Evolutionary conservation across 1,284 basidiomycete species (phyloP).

Genomic region (Leccinum solheimii): DNA sequence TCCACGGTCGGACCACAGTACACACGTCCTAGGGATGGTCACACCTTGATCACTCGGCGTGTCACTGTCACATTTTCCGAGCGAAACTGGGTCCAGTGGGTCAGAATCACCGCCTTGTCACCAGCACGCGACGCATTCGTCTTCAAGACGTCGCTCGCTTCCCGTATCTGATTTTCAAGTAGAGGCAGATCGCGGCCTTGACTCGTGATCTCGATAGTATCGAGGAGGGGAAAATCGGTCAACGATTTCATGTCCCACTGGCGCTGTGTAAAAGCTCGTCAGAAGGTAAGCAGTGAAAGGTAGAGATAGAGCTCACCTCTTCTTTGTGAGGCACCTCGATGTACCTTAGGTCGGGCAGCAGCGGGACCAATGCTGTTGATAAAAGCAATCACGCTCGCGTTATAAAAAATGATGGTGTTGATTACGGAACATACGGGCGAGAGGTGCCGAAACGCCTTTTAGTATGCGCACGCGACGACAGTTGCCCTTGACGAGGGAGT

Average conservation of each 20-base stretch:
- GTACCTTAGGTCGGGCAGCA: slow-evolving; percentile 10
- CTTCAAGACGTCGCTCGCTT: slow-evolving; percentile 5
- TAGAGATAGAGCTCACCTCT: background rate
- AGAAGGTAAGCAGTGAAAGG: background rate
- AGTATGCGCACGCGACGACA: slow-evolving; percentile 11
- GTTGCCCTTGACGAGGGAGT: slow-evolving; percentile 1
- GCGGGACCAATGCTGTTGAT: slow-evolving; percentile 3
- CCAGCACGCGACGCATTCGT: slow-evolving; percentile 3
- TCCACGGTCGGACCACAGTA: background rate
- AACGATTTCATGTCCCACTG: background rate
- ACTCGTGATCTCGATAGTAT: slow-evolving; percentile 6
- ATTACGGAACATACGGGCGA: slow-evolving; percentile 4
- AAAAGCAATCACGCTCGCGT: background rate
- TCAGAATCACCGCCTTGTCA: slow-evolving; percentile 1
- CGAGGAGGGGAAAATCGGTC: background rate
- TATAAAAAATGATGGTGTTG: slow-evolving; percentile 9
- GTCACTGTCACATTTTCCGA: background rate
- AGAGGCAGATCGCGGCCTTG: background rate
- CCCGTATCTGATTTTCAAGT: background rate
- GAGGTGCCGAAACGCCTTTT: slow-evolving; percentile 4
- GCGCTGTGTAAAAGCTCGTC: background rate
- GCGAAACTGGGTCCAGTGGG: background rate
- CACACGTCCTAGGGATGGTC: slow-evolving; percentile 4
- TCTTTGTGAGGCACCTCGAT: background rate
- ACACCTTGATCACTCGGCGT: slow-evolving; percentile 9